Percentiles rank a stretch among this genome's conserved stretches.
These are phyloP conservation scores for Cyberlindnera lachancei DNA, from an alignment of 805 yeast genomes.

Conservation along the genomic window DNA sequence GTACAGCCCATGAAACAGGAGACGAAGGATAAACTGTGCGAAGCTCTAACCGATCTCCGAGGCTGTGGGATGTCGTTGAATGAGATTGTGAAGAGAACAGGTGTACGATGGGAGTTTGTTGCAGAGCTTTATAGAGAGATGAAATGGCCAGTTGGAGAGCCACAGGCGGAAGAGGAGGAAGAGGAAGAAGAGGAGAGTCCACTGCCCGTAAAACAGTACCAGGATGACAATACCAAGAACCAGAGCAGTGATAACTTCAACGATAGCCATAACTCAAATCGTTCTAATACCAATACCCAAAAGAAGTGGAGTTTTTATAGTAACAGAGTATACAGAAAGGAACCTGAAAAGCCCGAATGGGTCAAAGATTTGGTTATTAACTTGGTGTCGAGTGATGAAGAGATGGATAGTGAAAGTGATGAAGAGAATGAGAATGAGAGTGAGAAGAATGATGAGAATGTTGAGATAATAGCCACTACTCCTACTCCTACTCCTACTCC, in stretches of 20 bases:
- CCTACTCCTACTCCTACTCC: too few relatives aligned
- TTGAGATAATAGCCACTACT: too few relatives aligned
- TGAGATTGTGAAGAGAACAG: constrained; percentile 11
- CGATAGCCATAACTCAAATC: neutral
- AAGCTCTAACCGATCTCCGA: constrained; percentile 16
- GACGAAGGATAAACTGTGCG: constrained; percentile 1
- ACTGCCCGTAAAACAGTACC: neutral
- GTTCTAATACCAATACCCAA: neutral
- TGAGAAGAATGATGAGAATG: too few relatives aligned
- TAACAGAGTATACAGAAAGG: constrained; percentile 12
- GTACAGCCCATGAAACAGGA: constrained; percentile 1
- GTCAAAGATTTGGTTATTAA: constrained; percentile 18
- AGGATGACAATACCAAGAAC: neutral
- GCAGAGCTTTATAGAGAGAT: constrained; percentile 11
- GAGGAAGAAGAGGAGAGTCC: neutral
- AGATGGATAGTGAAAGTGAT: constrained; percentile 9
- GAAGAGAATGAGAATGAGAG: constrained; percentile 9
- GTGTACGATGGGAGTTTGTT: constrained; percentile 14
- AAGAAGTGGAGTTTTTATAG: constrained; percentile 8
- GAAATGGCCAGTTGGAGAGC: constrained; percentile 14
- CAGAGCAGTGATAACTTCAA: neutral
- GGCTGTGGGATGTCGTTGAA: constrained; percentile 20
- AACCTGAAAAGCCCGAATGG: constrained; percentile 19
- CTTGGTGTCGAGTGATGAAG: constrained; percentile 18
- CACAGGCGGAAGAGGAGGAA: neutral